A percentile compares a stretch with the other conserved stretches of the same genome.
Evolutionary conservation across 495 filamentous ascomycete genomes (phyloP).

Genomic region (Xylaria telfairii): DNA sequence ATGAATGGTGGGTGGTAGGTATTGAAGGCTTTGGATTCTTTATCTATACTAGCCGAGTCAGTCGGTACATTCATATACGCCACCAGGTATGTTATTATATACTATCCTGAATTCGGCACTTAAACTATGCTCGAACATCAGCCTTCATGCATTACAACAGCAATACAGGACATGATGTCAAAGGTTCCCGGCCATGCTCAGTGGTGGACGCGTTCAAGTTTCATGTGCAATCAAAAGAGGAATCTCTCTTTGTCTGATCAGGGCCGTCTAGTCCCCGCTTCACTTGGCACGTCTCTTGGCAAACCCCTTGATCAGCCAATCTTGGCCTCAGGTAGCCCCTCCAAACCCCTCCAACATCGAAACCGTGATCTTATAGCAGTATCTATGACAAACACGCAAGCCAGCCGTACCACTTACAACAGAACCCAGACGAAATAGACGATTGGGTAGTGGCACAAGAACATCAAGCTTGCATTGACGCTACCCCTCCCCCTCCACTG

Average conservation of each 20-base stretch:
- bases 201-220: slow-evolving; percentile 1
- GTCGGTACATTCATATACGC: background rate
- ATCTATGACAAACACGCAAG: slow-evolving; percentile 6
- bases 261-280: background rate
- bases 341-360: slow-evolving; percentile 24
- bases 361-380: slow-evolving; percentile 26
- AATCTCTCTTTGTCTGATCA: background rate
- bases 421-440: background rate
- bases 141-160: background rate
- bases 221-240: slow-evolving; percentile 8
- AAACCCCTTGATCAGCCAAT: slow-evolving; percentile 22
- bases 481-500: slow-evolving; percentile 16
- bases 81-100: background rate
- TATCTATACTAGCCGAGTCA: background rate
- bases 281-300: slow-evolving; percentile 22
- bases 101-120: background rate
- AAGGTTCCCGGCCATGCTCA: background rate
- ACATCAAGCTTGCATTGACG: slow-evolving; percentile 4
- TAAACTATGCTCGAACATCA: background rate
- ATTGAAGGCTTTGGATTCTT: background rate
- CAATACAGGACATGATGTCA: background rate
- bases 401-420: background rate
- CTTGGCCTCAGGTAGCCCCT: slow-evolving; percentile 22
- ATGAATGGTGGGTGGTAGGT: background rate
- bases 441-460: slow-evolving; percentile 7